Percentiles rank a stretch among this genome's conserved stretches.
phyloP scores from a whole-genome alignment of 164 flowering plant genomes.

The Nelumbo lutea region DNA sequence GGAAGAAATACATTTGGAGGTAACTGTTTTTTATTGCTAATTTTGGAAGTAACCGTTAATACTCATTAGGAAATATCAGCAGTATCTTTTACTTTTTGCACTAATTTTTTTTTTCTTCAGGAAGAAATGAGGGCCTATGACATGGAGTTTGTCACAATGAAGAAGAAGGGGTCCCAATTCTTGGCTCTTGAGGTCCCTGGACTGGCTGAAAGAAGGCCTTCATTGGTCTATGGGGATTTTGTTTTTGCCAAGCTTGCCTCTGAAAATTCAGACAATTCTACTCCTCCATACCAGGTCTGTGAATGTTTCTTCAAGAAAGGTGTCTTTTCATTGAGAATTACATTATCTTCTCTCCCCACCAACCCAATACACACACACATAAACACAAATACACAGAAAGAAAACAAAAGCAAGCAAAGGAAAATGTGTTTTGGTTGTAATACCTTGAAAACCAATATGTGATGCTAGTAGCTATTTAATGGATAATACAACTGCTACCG shows the following conservation, averaged over 20 bases:
- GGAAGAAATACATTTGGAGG: constrained; percentile 94
- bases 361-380: too few relatives aligned
- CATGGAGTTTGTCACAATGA: constrained; percentile 69
- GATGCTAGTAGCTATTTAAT: not conserved
- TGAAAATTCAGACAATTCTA: constrained; percentile 17
- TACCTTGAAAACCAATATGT: not conserved
- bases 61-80: not conserved
- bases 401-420: not conserved
- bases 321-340: not conserved
- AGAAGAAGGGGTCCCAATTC: constrained; percentile 32
- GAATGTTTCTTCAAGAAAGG: not conserved
- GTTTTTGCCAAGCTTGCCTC: constrained; percentile 48
- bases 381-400: too few relatives aligned
- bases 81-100: not conserved
- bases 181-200: constrained; percentile 85
- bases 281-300: constrained; percentile 49
- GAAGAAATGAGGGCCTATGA: constrained; percentile 72
- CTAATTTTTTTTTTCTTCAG: constrained; percentile 35
- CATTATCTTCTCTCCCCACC: not conserved
- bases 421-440: not conserved
- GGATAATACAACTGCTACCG: not conserved
- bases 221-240: constrained; percentile 73
- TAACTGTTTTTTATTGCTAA: constrained; percentile 11
- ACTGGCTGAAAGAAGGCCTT: constrained; percentile 93
- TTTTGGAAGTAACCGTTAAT: not conserved